Evolutionary conservation across 2,329 filamentous ascomycete genomes (phyloP), one percentile per base, ranked within the genome.

Genomic region (Whalleya microplaca): DNA sequence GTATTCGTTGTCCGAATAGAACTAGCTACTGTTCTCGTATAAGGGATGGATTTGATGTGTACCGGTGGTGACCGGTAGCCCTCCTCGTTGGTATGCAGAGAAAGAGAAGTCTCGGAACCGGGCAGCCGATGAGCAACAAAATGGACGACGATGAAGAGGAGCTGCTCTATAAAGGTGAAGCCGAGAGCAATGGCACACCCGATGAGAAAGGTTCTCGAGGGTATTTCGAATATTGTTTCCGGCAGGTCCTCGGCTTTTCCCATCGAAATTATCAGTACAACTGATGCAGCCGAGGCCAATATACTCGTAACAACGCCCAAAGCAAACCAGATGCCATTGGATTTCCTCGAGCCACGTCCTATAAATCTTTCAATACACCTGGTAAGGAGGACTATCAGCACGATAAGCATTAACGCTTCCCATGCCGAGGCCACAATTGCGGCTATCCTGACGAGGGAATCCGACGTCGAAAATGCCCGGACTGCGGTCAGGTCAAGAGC

Each of bases 21-120:
- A 27, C 70, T 68, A 0, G 80, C 60, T 80, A 58, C 77, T 71
- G 65, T 78, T 75, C 61, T 62, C 20, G 55, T 59, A 65, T 85
- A 85, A 2, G 77, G 79, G 19, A 84, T 75, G 3, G 81, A 74
- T 69, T 84, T 85, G 63, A 84, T 70, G n/a, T 76, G 72, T 23
- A 69, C 69, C 19, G 69, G 62, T 10, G 69, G 66, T 9, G 70
- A 69, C 9, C 67, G 66, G 40, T 59, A 66, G 29, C 65, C 69
- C 41, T 72, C 71, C 21, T 74, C 72, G 8, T 72, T 69, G 27
- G 69, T 68, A 29, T 71, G 66, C 41, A 72, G 66, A 37, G 69
- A 69, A 16, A 60, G 56, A 2, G 66, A 66, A 44, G 66, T 61
- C n/a, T 63, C 68, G 8, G 66, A 62, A 23, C 64, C 65, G n/a